Evolutionary conservation across 2,329 filamentous ascomycete species (phyloP).

Genomic region (Coniochaeta sp.): DNA sequence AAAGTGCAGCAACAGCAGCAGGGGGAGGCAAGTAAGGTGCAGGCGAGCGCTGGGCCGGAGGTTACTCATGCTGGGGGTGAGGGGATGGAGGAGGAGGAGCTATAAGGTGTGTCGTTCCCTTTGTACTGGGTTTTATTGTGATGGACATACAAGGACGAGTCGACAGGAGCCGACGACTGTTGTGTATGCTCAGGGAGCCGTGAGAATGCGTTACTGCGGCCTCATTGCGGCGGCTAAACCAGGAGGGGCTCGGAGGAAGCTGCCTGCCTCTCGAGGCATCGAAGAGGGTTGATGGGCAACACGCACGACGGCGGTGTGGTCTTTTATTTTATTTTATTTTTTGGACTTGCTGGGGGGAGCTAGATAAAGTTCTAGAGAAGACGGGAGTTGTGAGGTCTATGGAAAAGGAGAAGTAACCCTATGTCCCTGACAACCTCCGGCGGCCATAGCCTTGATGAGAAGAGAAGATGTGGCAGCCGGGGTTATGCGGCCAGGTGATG

Average conservation of each 20-base stretch:
- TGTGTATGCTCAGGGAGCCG: background rate
- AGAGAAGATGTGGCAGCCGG: background rate
- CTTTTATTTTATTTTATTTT: background rate
- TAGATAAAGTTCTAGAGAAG: background rate
- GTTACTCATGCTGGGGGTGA: conserved; percentile 13
- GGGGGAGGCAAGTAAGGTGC: background rate
- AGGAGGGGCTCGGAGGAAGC: background rate
- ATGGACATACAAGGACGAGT: background rate
- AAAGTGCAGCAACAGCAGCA: background rate
- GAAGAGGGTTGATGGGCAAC: background rate
- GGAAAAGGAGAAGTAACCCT: conserved; percentile 10
- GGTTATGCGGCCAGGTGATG: background rate
- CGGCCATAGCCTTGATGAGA: background rate
- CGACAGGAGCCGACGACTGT: background rate
- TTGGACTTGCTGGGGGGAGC: background rate
- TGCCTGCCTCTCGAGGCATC: background rate
- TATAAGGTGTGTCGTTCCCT: conserved; percentile 22
- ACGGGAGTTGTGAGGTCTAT: background rate
- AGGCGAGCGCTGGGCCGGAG: conserved; percentile 6
- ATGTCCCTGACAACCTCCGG: background rate
- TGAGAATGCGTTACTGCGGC: background rate
- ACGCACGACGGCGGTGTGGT: background rate
- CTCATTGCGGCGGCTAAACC: background rate
- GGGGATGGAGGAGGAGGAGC: conserved; percentile 30
- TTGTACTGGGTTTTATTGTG: background rate